These are phyloP conservation scores for Penicillium janthinellum DNA, from an alignment of 2,329 filamentous ascomycete genomes.

Conservation along the genomic window DNA sequence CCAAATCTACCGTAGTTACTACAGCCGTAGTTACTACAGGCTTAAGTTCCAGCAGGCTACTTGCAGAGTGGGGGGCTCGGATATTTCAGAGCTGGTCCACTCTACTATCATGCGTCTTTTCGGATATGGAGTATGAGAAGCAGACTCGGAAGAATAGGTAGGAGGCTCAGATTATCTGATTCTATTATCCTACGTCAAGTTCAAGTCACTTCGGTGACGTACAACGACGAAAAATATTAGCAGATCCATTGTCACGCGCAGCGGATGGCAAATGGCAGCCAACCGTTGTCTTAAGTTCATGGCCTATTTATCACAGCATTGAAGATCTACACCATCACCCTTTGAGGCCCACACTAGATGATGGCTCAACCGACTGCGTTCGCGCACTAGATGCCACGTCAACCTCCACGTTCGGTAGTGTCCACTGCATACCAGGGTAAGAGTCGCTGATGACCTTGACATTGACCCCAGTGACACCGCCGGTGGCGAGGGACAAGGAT, in stretches of 20 bases:
- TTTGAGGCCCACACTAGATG: conserved; percentile 21
- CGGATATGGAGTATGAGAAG: not conserved
- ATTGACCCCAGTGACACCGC: conserved; percentile 56
- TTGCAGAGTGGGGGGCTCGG: too few species aligned
- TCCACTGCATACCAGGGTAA: conserved; percentile 76
- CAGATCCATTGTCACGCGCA: not conserved
- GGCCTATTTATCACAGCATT: not conserved
- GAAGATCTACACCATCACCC: not conserved
- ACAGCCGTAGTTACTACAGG: too few species aligned
- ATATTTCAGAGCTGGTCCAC: not conserved
- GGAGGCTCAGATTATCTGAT: not conserved
- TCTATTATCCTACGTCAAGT: not conserved
- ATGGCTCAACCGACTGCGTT: conserved; percentile 22
- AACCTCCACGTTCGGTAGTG: conserved; percentile 53
- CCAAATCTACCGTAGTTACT: too few species aligned
- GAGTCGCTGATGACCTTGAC: conserved; percentile 81
- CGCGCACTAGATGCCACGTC: conserved; percentile 38
- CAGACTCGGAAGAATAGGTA: not conserved
- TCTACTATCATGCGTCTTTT: not conserved
- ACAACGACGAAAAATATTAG: not conserved
- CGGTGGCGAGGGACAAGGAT: conserved; percentile 11
- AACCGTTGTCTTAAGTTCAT: not conserved
- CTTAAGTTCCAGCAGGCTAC: too few species aligned
- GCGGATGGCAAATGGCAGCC: not conserved
- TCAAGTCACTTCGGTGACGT: not conserved